Conservation (phyloP, 2,329 filamentous ascomycete species). For the Zymoseptoria tritici region DNA sequence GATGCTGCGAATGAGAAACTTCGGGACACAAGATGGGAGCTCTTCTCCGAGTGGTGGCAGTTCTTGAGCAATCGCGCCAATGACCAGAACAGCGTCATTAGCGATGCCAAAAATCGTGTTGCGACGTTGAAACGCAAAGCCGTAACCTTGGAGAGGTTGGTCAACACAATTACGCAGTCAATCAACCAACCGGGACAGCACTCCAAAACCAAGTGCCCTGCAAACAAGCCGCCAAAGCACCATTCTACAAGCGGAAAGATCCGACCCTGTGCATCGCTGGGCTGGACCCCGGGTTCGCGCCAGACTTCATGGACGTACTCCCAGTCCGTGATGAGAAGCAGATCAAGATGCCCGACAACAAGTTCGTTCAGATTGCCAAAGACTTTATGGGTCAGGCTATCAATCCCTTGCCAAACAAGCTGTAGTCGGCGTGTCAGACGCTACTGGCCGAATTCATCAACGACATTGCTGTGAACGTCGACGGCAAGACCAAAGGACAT, state of each 20-base stretch:
- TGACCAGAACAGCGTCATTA: not conserved
- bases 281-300: too few relatives aligned
- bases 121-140: not conserved
- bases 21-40: not conserved
- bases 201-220: too few relatives aligned
- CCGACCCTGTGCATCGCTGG: not conserved
- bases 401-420: too few relatives aligned
- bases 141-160: conserved; percentile 1
- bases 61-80: not conserved
- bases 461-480: not conserved
- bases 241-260: not conserved
- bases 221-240: not conserved
- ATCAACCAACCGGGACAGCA: too few relatives aligned
- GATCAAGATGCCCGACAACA: too few relatives aligned
- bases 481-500: not conserved
- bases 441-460: not conserved
- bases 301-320: too few relatives aligned
- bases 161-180: too few relatives aligned
- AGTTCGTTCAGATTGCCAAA: too few relatives aligned
- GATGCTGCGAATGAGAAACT: not conserved
- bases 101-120: not conserved
- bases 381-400: too few relatives aligned
- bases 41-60: not conserved
- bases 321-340: too few relatives aligned
- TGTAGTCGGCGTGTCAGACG: not conserved